phyloP scores from a whole-genome alignment of 306 rosid species.

The Trifolium subterraneum region DNA sequence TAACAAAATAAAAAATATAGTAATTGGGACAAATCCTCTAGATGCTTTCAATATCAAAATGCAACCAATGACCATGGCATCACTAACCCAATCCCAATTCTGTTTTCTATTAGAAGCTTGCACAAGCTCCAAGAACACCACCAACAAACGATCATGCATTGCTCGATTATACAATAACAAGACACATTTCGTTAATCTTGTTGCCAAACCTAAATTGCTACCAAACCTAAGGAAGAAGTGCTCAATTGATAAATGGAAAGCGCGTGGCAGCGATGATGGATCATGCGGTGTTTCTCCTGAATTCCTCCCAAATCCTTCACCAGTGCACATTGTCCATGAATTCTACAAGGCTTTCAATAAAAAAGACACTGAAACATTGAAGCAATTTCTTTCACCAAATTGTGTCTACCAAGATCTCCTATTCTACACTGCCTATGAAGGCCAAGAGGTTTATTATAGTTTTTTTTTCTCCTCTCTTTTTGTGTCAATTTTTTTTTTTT shows the following conservation, averaged over 20 bases:
- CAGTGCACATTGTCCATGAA: background rate
- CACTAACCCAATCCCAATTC: slow-evolving; percentile 33
- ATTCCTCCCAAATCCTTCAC: slow-evolving; percentile 32
- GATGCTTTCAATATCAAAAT: background rate
- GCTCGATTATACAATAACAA: slow-evolving; percentile 28
- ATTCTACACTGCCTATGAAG: slow-evolving; percentile 45
- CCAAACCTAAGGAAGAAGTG: slow-evolving; percentile 5
- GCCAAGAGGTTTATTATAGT: slow-evolving; percentile 41
- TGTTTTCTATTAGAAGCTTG: slow-evolving; percentile 14
- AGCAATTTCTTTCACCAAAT: slow-evolving; percentile 44
- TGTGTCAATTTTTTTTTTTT: no score
- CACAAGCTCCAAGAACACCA: slow-evolving; percentile 8
- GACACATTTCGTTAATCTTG: slow-evolving; percentile 1
- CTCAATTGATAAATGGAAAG: slow-evolving; percentile 48
- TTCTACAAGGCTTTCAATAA: slow-evolving; percentile 53
- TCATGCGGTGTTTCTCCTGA: slow-evolving; percentile 46
- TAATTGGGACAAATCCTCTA: background rate
- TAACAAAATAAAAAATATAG: background rate
- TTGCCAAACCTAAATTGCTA: slow-evolving; percentile 9
- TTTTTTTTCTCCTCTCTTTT: background rate
- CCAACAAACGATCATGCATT: slow-evolving; percentile 20
- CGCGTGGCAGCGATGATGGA: slow-evolving; percentile 43
- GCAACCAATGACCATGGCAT: slow-evolving; percentile 46
- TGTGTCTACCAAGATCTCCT: slow-evolving; percentile 53
- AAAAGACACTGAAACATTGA: slow-evolving; percentile 35